These are phyloP conservation scores for Hypoxylon sp. DNA, from an alignment of 2,329 filamentous ascomycete genomes.

Conservation along the genomic window DNA sequence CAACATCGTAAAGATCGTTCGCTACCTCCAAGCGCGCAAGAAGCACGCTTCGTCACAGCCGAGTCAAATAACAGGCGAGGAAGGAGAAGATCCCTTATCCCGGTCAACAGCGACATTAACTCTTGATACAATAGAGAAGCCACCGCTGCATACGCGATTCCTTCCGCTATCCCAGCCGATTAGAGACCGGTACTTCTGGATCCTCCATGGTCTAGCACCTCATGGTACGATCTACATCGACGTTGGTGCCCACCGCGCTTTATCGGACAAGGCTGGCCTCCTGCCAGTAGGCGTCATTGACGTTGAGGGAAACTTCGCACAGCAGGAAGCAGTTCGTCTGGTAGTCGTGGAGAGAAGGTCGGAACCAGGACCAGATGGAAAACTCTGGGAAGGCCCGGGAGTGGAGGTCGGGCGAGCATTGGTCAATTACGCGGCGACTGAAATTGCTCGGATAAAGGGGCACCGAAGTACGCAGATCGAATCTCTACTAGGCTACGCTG, in stretches of 20 bases:
- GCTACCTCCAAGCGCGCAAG: slow-evolving; percentile 78
- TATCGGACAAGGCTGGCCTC: slow-evolving; percentile 86
- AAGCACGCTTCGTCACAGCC: slow-evolving; percentile 53
- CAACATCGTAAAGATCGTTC: slow-evolving; percentile 90
- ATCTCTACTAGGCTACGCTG: slow-evolving; percentile 86
- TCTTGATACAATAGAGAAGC: slow-evolving; percentile 57
- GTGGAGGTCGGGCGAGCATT: slow-evolving; percentile 88
- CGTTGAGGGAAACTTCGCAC: slow-evolving; percentile 88
- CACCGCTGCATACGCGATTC: slow-evolving; percentile 92
- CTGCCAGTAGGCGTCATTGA: slow-evolving; percentile 92
- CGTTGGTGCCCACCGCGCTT: slow-evolving; percentile 84
- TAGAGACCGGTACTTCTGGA: slow-evolving; percentile 96
- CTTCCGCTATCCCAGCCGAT: slow-evolving; percentile 87
- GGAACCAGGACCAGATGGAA: slow-evolving; percentile 55
- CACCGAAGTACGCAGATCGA: slow-evolving; percentile 86
- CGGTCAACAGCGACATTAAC: slow-evolving; percentile 62
- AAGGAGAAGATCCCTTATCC: slow-evolving; percentile 56
- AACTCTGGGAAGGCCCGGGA: slow-evolving; percentile 66
- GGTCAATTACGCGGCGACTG: slow-evolving; percentile 91
- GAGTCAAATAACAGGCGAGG: slow-evolving; percentile 49
- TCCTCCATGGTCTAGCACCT: slow-evolving; percentile 90
- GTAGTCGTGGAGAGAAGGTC: slow-evolving; percentile 78
- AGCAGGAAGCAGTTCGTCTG: slow-evolving; percentile 92
- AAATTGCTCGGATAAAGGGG: slow-evolving; percentile 89
- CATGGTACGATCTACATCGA: slow-evolving; percentile 96